These are phyloP conservation scores for Lactifluus rugatus DNA, from an alignment of 768 basidiomycete species.

Conservation along the genomic window DNA sequence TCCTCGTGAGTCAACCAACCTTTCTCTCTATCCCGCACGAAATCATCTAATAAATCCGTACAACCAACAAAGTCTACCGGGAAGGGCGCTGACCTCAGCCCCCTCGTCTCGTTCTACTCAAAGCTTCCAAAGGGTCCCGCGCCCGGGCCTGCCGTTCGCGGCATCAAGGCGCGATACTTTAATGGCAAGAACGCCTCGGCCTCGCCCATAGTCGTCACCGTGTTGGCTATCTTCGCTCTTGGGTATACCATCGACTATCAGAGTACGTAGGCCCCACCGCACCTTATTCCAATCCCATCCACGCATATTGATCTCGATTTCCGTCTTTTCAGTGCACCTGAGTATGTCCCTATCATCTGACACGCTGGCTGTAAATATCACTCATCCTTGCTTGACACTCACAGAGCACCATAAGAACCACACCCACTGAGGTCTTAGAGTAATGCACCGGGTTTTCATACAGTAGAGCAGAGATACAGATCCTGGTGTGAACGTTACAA, in stretches of 20 bases:
- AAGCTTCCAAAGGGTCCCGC: conserved; percentile 88
- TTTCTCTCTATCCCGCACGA: not conserved
- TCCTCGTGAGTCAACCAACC: conserved; percentile 51
- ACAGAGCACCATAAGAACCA: conserved; percentile 91
- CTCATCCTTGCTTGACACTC: conserved; percentile 4
- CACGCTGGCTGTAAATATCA: conserved; percentile 22
- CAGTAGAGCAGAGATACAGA: not conserved
- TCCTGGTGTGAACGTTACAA: not conserved
- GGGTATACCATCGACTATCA: conserved; percentile 87
- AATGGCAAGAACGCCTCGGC: conserved; percentile 79
- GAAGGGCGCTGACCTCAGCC: conserved; percentile 68
- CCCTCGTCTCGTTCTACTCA: conserved; percentile 92
- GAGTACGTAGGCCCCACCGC: conserved; percentile 52
- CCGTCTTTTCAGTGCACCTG: conserved; percentile 54
- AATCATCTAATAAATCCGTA: not conserved
- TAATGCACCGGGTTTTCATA: not conserved
- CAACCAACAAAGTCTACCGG: conserved; percentile 87
- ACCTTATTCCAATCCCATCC: not conserved
- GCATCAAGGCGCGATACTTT: conserved; percentile 77
- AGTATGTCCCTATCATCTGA: conserved; percentile 42
- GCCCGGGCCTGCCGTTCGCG: conserved; percentile 43
- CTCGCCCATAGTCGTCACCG: conserved; percentile 51
- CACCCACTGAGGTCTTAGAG: conserved; percentile 45
- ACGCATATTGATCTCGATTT: not conserved
- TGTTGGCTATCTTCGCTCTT: conserved; percentile 59